Base-by-base conservation (phyloP, 1,284 basidiomycete genomes). In the Microstroma glucosiphilum region DNA sequence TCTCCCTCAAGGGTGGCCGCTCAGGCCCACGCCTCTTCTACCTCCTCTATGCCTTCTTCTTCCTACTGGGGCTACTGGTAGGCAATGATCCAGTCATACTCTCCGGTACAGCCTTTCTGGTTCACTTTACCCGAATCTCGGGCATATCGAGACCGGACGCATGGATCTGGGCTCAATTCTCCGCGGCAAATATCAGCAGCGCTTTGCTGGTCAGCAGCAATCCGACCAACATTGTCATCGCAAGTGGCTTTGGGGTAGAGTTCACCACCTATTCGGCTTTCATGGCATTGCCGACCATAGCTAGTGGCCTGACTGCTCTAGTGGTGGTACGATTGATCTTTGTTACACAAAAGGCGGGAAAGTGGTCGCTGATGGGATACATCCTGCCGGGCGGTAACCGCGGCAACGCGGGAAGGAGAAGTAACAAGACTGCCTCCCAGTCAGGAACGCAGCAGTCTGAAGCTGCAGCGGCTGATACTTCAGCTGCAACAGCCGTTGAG, bases 11-110 rank as follows among this genome's bases (percentile, higher is more conserved):
- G 56, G 70, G 68, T 0, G 70, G 71, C 21, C 53, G 63, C 6
- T 62, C 65, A 37, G 71, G 71, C 21, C 57, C 64, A 6, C 66
- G 70, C 15, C 83, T 96, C 0, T 96, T 88, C 77, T 78, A 88
- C 23, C 85, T 87, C 60, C 87, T 94, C 78, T 93, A 90, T 77
- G 64, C 85, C 62, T 87, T 93, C 83, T 87, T 92, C 77, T 88
- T 90, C 53, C 72, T 85, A 11, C 84, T 88, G 65, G 92, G 90
- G 26, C 83, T 90, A 21, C 74, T 92, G 0, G 85, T 96, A 12
- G 93, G 93, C 6, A 97, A 97, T 76, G 85, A 81, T 59, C 80
- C 81, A 0, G 80, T 82, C 65, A 78, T 81, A 8, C 68, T 81
- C 1, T 79, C 66, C 11, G 89, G 90, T 1, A 94, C 91, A 0